Percentiles rank a stretch among this genome's conserved stretches.
phyloP scores from a whole-genome alignment of 1,284 basidiomycete species.

The Thecaphora thlaspeos region DNA sequence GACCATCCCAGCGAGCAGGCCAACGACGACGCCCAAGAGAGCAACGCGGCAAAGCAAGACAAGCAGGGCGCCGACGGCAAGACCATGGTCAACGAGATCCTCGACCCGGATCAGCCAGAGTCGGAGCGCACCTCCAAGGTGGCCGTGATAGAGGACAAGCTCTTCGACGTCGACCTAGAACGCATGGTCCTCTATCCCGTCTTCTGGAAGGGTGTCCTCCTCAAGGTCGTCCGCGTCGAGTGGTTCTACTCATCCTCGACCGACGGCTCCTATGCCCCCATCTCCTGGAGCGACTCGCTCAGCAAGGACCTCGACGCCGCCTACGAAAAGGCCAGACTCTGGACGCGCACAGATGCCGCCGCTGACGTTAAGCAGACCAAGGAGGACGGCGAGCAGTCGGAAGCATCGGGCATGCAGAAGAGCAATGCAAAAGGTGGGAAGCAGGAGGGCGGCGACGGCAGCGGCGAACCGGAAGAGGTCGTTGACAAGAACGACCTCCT shows the following conservation, averaged over 20 bases:
- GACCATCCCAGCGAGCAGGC: not conserved
- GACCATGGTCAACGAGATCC: constrained; percentile 33
- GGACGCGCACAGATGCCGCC: constrained; percentile 23
- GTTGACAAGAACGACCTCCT: constrained; percentile 35
- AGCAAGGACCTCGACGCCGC: constrained; percentile 56
- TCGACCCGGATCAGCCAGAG: constrained; percentile 51
- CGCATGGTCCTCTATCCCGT: constrained; percentile 56
- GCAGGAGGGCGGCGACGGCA: too few relatives aligned
- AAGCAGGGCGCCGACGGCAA: constrained; percentile 10
- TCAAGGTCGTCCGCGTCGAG: constrained; percentile 53
- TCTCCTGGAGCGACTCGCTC: constrained; percentile 50
- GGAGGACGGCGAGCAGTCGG: not conserved
- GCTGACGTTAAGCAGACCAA: constrained; percentile 3
- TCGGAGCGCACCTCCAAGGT: constrained; percentile 31
- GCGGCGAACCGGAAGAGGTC: too few relatives aligned
- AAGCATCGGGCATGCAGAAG: not conserved
- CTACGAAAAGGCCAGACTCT: constrained; percentile 56
- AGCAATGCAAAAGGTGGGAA: not conserved
- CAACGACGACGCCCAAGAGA: constrained; percentile 1
- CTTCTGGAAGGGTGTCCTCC: constrained; percentile 58
- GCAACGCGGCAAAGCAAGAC: constrained; percentile 3
- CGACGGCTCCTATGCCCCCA: constrained; percentile 43
- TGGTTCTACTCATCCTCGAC: constrained; percentile 58
- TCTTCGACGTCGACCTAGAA: constrained; percentile 54
- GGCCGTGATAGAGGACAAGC: constrained; percentile 51